Evolutionary conservation across 2,329 filamentous ascomycete species (phyloP), one percentile per base, ranked within the genome.

Genomic region (Periconia macrospinosa): DNA sequence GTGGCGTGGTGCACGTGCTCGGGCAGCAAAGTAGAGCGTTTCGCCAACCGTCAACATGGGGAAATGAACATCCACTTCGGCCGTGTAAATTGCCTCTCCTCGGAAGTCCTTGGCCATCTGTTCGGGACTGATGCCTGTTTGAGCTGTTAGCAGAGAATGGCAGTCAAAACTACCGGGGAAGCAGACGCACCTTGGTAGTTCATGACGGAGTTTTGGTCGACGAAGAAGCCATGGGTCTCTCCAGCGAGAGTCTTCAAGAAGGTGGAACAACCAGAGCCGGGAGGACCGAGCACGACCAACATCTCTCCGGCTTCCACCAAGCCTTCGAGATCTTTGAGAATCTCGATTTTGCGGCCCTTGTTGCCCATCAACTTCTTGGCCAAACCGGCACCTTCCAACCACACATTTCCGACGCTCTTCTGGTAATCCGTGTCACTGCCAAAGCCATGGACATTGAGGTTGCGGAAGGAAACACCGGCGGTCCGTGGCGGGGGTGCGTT

Each of bases 61-160:
- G 67, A 92, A 92, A 74, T 92, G 89, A 5, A 89, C 87, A 69
- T 95, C 91, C 35, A 90, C 87, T 72, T 94, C 90, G 54, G 89
- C 89, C 0, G 89, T 92, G 75, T 94, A 94, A 70, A 94, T 92
- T 57, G 89, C 89, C 75, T 95, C 91, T 60, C 91, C 91, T 27
- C 89, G 86, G 76, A 93, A 92, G 57, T 83, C 79, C 11, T 83
- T 84, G 75, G 89, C 85, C 89, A 94, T 93, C 68, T 91, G 83
- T 66, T 89, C 76, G 52, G 89, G 82, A 2, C 83, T 78, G 65
- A 91, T 81, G 61, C 87, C 84, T 81, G 55, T 20, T 33, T 17
- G 41, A 2, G 30, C 11, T 37, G 43, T 65, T 44, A 66, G 59
- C 20, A 49, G 3, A 6, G 19, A 13, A 6, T 47, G 27, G 13